phyloP scores from a whole-genome alignment of 192 early-diverging fungal genomes.

The Backusella morwellensis region DNA sequence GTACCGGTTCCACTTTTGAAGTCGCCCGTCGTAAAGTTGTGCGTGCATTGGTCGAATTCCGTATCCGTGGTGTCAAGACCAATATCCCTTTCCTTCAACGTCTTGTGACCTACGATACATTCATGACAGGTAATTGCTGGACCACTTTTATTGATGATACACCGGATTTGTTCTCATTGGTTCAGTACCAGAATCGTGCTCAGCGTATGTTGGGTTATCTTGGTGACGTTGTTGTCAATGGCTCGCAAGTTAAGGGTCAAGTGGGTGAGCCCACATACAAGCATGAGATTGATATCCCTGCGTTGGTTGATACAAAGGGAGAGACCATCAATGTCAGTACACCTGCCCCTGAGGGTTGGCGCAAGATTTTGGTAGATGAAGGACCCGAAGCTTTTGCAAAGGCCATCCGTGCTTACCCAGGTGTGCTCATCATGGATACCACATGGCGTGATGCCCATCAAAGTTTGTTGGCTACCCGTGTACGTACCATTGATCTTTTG shows the following conservation, averaged over 20 bases:
- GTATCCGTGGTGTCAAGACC: constrained; percentile 94
- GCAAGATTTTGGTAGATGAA: constrained; percentile 77
- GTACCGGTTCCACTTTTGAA: constrained; percentile 84
- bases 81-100: constrained; percentile 92
- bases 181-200: constrained; percentile 77
- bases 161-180: constrained; percentile 80
- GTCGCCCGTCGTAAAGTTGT: constrained; percentile 88
- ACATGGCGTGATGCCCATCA: constrained; percentile 98
- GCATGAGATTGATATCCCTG: constrained; percentile 63
- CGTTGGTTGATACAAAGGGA: constrained; percentile 45
- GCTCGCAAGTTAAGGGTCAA: constrained; percentile 86
- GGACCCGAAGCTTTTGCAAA: constrained; percentile 91
- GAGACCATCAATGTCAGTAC: constrained; percentile 53
- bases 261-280: constrained; percentile 68
- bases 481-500: constrained; percentile 83
- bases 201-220: constrained; percentile 86
- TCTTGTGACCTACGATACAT: constrained; percentile 77
- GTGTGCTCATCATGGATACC: constrained; percentile 92
- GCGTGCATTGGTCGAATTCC: constrained; percentile 87
- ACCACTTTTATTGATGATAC: constrained; percentile 98
- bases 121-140: constrained; percentile 84
- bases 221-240: constrained; percentile 90
- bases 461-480: constrained; percentile 90
- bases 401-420: constrained; percentile 82
- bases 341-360: constrained; percentile 73